Base-by-base conservation (phyloP, 495 filamentous ascomycete species). In the Annulohypoxylon bovei region DNA sequence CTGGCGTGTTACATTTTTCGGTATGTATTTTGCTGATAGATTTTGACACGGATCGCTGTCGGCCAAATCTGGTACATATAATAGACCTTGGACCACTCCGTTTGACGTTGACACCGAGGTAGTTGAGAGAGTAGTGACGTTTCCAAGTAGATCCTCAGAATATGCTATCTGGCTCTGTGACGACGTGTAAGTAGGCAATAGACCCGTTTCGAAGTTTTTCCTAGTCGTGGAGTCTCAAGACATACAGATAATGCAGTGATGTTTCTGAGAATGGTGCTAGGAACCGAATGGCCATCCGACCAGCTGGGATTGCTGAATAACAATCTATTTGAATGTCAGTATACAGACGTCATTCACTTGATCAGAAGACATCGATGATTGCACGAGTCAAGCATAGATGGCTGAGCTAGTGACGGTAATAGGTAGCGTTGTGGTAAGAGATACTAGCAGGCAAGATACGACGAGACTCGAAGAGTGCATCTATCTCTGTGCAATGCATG, bases 31-130 rank as follows among this genome's bases (percentile, higher is more conserved):
- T 18, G 77, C 77, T 11, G 88, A 86, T 35, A 86, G 75, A 25
- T 88, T 79, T 61, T 82, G 82, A 78, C 95, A 97, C 0, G 81
- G 74, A 62, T 90, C 85, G 50, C 78, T 71, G 1, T 64, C 42
- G 4, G 78, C 70, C 18, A 97, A 86, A 56, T 85, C 85, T 0
- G 95, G 95, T 18, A 97, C 91, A 70, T 93, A 98, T 35, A 98
- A 82, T 3, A 97, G 84, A 37, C 95, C 94, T 59, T 86, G 76
- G 47, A 93, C 84, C 27, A 85, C 78, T 18, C 85, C 87, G 53
- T 85, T 86, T 8, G 81, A 75, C 16, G 76, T 80, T 3, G 84
- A 80, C 39, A 87, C 80, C 63, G 83, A 84, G 57, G 86, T 88
- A 56, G 84, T 84, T 3, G 92, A 91, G 11, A 97, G 83, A 1